These are phyloP conservation scores for Catharanthus roseus DNA, from an alignment of 257 asterid genomes.

Conservation along the genomic window DNA sequence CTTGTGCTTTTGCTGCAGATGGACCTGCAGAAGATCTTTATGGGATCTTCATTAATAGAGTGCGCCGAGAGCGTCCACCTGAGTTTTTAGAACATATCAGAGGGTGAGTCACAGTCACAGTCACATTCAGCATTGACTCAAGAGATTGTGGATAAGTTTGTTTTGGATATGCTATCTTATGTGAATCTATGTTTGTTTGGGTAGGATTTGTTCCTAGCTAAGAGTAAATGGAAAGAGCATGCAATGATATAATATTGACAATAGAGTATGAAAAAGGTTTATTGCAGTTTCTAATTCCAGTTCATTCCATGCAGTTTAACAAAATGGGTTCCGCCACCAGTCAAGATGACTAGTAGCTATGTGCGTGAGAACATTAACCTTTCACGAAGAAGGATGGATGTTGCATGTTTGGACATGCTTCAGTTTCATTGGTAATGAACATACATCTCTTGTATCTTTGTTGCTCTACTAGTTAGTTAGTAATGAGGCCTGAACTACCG, in stretches of 20 bases:
- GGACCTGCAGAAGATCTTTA: slow-evolving; percentile 99
- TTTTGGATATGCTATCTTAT: background rate
- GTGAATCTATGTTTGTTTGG: background rate
- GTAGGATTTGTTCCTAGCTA: background rate
- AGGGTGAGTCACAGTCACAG: slow-evolving; percentile 52
- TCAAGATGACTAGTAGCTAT: slow-evolving; percentile 83
- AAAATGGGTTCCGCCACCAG: slow-evolving; percentile 99
- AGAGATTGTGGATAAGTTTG: background rate
- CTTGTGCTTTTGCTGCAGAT: slow-evolving; percentile 35
- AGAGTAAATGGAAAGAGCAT: background rate
- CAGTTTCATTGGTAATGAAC: slow-evolving; percentile 85
- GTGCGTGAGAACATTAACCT: slow-evolving; percentile 74
- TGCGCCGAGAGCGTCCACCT: slow-evolving; percentile 93
- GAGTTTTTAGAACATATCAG: slow-evolving; percentile 78
- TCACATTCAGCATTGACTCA: background rate
- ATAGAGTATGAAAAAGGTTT: background rate
- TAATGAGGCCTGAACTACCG: background rate
- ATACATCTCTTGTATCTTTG: slow-evolving; percentile 10
- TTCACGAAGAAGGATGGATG: slow-evolving; percentile 92
- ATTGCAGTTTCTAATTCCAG: background rate
- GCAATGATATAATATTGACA: background rate
- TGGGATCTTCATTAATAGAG: slow-evolving; percentile 84
- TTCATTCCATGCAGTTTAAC: slow-evolving; percentile 58
- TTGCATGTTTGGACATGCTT: slow-evolving; percentile 87
- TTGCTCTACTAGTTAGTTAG: background rate